Evolutionary conservation across 2,329 filamentous ascomycete genomes (phyloP), one percentile per base, ranked within the genome.

Genomic region (Gnomoniopsis smithogilvyi): DNA sequence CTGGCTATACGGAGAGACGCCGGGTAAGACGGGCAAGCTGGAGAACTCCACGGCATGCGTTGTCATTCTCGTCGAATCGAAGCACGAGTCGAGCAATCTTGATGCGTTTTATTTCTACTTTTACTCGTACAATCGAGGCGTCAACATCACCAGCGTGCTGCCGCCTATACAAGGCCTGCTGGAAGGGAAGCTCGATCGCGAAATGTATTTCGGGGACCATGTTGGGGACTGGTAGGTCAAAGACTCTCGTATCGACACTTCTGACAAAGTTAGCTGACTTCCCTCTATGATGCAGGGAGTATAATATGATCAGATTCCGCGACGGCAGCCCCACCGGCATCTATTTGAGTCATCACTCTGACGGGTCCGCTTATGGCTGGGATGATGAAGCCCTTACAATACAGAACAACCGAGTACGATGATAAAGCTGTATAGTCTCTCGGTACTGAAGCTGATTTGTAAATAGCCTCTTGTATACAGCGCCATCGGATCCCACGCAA

Each of bases 81-180:
- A 70, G 15, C 69, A 67, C 55, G 61, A 55, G 34, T 43, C 65
- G 6, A 30, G 62, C 1, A 68, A 72, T 6, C 8, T 71, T 1
- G 71, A 71, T 34, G 70, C 68, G 0, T 73, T 73, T 11, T 73
- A 68, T 57, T 73, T 73, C 43, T 73, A 73, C 24, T 73, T 73
- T 17, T 73, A 73, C 51, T 72, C 70, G 0, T 73, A 67, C 24
- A 68, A 73, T 1, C 66, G 69, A 30, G 70, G 70, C 0, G 64
- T 68, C 0, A 72, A 72, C 19, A 65, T 71, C 54, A 71, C 68
- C 0, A 71, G 72, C 38, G 69, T 73, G 0, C 15, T 72, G 26
- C 67, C 69, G 26, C 70, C 70, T 0, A 34, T 73, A 6, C 59
- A 71, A 2, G 57, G 60, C 0, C 14, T 70, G 0, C 24, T 70